Base-by-base conservation (phyloP, 179 eudicot species). In the Vitellaria paradoxa region DNA sequence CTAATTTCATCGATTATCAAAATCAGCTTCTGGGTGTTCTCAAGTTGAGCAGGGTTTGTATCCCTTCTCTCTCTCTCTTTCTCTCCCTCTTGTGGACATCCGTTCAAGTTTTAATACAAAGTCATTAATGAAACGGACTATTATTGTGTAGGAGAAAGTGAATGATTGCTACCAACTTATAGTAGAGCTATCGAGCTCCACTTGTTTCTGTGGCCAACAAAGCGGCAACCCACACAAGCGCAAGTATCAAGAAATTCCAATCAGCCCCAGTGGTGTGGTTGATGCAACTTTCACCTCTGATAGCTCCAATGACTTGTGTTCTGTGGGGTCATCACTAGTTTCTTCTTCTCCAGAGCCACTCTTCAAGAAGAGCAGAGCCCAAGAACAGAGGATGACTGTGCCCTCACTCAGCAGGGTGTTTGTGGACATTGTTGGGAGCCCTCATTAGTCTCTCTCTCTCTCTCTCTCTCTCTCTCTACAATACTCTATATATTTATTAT, bases 21-120 rank as follows among this genome's bases (percentile, higher is more conserved):
- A 87, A 82, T 73, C 93, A 87, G 81, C 97, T 93, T 83, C 85
- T 95, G 72, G 80, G 76, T 81, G 81, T 88, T 62, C 97, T 93
- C 82, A 85, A 84, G 45, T 76, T 88, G 75, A 86, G 68, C 84
- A 88, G 88, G 96, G 98, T 94, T 72, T 73, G 76, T 17, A 24
- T 53, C 6, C 6, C 26, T 52, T 9, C 20, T 49, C 72, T 49
- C 18, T 67, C 14, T 30, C 37, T 30, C 37, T 30, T 2, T 30
- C n/a, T n/a, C n/a, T n/a, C n/a, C n/a, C n/a, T n/a, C n/a, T 30
- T 30, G 37, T 30, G 37, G 37, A 30, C 37, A 30, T 30, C 37
- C 37, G 1, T 30, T 30, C 37, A 30, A 30, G 37, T 30, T 30
- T 30, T 30, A 30, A 30, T 30, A 0, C 37, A 30, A 30, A 30